Evolutionary conservation across 2,329 filamentous ascomycete genomes (phyloP).

Genomic region (Xylariaceae sp.): DNA sequence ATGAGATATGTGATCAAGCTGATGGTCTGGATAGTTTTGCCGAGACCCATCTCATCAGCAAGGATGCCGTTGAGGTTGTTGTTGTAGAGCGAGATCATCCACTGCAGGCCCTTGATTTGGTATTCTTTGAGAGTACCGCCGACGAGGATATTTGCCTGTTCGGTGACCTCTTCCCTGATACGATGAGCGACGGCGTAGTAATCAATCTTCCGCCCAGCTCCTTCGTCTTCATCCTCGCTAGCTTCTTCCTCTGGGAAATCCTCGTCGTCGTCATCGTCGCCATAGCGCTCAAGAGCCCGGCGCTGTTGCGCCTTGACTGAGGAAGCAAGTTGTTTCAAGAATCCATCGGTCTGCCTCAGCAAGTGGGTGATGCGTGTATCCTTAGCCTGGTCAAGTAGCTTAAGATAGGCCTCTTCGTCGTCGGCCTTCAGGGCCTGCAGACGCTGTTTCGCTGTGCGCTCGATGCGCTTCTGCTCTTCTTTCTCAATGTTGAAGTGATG

Average conservation of each 20-base stretch:
- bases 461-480: constrained; percentile 97
- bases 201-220: constrained; percentile 75
- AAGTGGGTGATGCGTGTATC: constrained; percentile 98
- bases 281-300: constrained; percentile 70
- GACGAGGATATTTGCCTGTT: constrained; percentile 78
- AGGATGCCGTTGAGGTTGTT: constrained; percentile 99
- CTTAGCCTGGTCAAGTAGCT: constrained; percentile 95
- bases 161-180: constrained; percentile 82
- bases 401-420: constrained; percentile 98
- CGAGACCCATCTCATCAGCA: constrained; percentile 98
- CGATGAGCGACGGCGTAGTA: constrained; percentile 98
- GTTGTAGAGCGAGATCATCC: constrained; percentile 99
- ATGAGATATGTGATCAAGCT: constrained; percentile 96
- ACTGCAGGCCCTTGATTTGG: constrained; percentile 95
- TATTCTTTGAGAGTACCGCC: constrained; percentile 95
- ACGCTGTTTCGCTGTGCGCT: constrained; percentile 98
- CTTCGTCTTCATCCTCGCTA: constrained; percentile 58
- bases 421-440: constrained; percentile 96
- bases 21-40: constrained; percentile 99
- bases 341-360: constrained; percentile 93
- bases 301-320: constrained; percentile 94
- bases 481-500: constrained; percentile 97
- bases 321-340: constrained; percentile 88
- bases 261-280: constrained; percentile 42
- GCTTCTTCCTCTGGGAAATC: constrained; percentile 55